Conservation (phyloP, 2,329 filamentous ascomycete genomes). For the Colletotrichum gigasporum region DNA sequence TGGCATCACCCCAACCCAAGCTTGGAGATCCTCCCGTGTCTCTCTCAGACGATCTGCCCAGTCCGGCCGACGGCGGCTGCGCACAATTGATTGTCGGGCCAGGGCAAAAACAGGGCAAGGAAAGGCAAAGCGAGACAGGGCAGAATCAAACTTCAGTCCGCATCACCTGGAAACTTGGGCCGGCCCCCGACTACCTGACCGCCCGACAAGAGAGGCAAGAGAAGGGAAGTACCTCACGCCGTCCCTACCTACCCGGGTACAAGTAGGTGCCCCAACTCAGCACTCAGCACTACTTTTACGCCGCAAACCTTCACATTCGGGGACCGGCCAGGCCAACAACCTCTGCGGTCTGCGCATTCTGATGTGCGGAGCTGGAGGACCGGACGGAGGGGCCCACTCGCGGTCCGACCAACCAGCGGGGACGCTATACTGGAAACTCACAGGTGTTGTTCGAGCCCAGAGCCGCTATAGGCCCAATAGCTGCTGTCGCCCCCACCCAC, state of each 20-base stretch:
- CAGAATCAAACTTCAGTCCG: conserved; percentile 17
- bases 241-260: no score
- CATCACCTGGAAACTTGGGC: conserved; percentile 22
- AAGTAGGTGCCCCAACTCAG: no score
- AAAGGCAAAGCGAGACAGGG: conserved; percentile 18
- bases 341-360: no score
- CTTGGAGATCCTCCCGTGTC: conserved; percentile 18
- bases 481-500: background rate
- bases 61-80: conserved; percentile 3
- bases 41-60: conserved; percentile 19
- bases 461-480: conserved; percentile 4
- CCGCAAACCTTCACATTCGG: background rate
- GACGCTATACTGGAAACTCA: conserved; percentile 12
- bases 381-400: background rate
- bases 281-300: no score
- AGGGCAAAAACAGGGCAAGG: background rate
- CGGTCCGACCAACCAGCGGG: conserved; percentile 17
- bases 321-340: no score
- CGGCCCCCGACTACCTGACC: conserved; percentile 7
- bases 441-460: background rate
- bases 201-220: conserved; percentile 2
- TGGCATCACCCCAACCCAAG: conserved; percentile 22
- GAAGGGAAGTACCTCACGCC: background rate
- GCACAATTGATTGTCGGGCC: conserved; percentile 6
- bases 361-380: background rate